phyloP scores from a whole-genome alignment of 257 asterid genomes.

The Mentha longifolia region DNA sequence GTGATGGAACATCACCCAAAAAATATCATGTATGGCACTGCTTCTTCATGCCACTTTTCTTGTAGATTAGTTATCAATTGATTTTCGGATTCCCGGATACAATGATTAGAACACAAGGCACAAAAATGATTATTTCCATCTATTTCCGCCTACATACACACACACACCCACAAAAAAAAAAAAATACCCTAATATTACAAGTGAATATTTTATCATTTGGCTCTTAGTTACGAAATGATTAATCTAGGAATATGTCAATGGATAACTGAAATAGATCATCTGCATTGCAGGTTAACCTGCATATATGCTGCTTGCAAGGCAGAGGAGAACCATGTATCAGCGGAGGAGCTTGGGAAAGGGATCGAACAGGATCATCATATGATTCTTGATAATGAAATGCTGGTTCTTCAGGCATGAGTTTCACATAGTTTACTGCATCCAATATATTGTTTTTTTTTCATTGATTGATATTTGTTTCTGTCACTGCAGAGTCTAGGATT shows the following conservation, averaged over 20 bases:
- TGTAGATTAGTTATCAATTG: slow-evolving; percentile 20
- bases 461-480: slow-evolving; percentile 21
- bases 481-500: slow-evolving; percentile 87
- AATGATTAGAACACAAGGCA: not conserved
- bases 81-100: not conserved
- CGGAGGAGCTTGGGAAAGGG: slow-evolving; percentile 99
- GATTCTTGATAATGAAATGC: slow-evolving; percentile 90
- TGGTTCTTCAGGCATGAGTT: slow-evolving; percentile 83
- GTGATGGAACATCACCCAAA: slow-evolving; percentile 99
- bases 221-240: not conserved
- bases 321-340: slow-evolving; percentile 98
- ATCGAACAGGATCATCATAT: slow-evolving; percentile 90
- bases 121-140: not conserved
- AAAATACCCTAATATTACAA: not conserved
- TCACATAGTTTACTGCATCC: slow-evolving; percentile 14
- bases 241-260: not conserved
- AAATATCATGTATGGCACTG: slow-evolving; percentile 71
- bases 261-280: slow-evolving; percentile 11
- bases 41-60: slow-evolving; percentile 30
- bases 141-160: not conserved
- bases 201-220: not conserved
- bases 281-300: slow-evolving; percentile 82
- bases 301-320: slow-evolving; percentile 97
- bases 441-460: slow-evolving; percentile 23
- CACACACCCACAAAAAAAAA: not conserved